Percentiles rank a stretch among this genome's conserved stretches.
Evolutionary conservation across 2,329 filamentous ascomycete genomes (phyloP).

Genomic region (Neopestalotiopsis sp.): DNA sequence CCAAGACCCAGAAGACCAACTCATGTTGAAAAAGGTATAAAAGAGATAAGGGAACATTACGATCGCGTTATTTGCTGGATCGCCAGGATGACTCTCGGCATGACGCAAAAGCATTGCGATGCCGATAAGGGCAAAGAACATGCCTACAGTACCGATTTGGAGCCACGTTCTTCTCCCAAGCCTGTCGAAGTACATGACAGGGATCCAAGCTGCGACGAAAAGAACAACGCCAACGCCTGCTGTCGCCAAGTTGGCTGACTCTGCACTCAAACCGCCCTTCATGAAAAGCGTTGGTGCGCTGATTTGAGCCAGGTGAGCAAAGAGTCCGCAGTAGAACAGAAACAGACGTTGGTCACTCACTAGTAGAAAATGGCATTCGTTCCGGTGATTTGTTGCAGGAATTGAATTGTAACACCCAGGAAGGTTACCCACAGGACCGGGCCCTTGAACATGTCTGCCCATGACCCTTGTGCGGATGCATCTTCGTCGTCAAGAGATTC

Average conservation of each 20-base stretch:
- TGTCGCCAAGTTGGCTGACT: conserved; percentile 35
- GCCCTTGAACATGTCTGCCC: conserved; percentile 26
- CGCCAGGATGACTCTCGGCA: conserved; percentile 31
- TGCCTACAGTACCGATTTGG: conserved; percentile 35
- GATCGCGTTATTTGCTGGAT: conserved; percentile 33
- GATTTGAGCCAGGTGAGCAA: not conserved
- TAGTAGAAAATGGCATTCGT: conserved; percentile 30
- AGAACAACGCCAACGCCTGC: conserved; percentile 35
- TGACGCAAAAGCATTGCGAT: conserved; percentile 36
- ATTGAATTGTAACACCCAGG: conserved; percentile 26
- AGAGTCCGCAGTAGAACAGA: not conserved
- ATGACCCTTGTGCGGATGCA: conserved; percentile 17
- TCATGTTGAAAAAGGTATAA: conserved; percentile 38
- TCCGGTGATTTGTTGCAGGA: conserved; percentile 26
- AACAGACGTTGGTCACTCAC: not conserved
- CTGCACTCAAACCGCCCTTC: conserved; percentile 33
- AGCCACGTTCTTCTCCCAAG: conserved; percentile 38
- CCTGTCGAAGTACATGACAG: conserved; percentile 37
- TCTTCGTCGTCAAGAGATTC: conserved; percentile 21
- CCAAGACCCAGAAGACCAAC: conserved; percentile 38
- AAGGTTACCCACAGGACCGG: conserved; percentile 25
- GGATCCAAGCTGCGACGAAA: conserved; percentile 37
- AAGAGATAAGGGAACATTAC: conserved; percentile 36
- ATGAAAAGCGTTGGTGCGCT: conserved; percentile 26
- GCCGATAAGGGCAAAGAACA: conserved; percentile 33